Evolutionary conservation across 441 rosid genomes (phyloP).

Genomic region (Euphorbia celastroides): DNA sequence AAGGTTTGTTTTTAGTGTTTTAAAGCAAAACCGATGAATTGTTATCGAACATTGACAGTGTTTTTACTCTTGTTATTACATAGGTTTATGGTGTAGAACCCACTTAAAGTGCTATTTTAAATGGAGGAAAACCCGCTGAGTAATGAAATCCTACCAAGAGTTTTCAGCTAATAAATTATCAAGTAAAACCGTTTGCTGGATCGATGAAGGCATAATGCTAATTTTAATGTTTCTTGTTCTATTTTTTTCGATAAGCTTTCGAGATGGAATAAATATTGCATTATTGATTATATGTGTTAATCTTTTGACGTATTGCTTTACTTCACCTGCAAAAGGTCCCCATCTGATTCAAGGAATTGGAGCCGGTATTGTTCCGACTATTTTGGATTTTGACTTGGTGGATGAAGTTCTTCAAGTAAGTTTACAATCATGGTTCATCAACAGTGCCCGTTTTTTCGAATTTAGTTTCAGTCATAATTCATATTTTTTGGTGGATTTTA

Average conservation of each 20-base stretch:
- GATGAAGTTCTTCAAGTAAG: conserved; percentile 48
- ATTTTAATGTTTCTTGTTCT: too few relatives aligned
- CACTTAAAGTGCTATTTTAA: conserved; percentile 59
- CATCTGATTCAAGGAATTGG: conserved; percentile 53
- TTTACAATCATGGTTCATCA: too few relatives aligned
- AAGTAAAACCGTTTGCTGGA: too few relatives aligned
- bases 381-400: conserved; percentile 34
- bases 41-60: neutral
- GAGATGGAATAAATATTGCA: neutral
- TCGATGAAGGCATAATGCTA: too few relatives aligned
- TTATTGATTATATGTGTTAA: neutral
- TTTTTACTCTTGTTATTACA: neutral
- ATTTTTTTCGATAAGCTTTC: too few relatives aligned
- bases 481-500: too few relatives aligned
- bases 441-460: too few relatives aligned
- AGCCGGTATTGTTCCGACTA: conserved; percentile 34
- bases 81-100: conserved; percentile 76
- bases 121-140: conserved; percentile 63
- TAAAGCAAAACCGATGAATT: too few relatives aligned
- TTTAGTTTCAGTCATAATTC: too few relatives aligned
- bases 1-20: conserved; percentile 35
- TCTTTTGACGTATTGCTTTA: neutral
- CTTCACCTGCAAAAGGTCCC: conserved; percentile 19
- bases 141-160: neutral
- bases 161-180: too few relatives aligned